Base-by-base conservation (phyloP, 2,329 filamentous ascomycete species). In the Cytospora mali region DNA sequence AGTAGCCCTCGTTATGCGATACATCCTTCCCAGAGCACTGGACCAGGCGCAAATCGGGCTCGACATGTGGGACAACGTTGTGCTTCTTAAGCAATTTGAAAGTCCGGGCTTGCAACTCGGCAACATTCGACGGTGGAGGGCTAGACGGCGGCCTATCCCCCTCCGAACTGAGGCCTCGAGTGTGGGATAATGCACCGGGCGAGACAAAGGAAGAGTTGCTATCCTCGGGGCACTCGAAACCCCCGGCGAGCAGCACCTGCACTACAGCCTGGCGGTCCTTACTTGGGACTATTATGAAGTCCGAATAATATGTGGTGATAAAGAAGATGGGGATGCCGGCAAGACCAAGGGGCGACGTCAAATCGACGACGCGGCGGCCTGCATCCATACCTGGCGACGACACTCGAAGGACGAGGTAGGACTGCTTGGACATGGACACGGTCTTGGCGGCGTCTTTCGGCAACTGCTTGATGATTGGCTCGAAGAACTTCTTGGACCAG, bases 301-400 rank as follows among this genome's bases (percentile, higher is more conserved):
- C 94, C 35, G 91, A 95, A 77, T 96, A 98, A 77, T 98, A 99
- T 33, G 93, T 97, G 4, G 94, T 97, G 74, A 97, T 96, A 83
- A 98, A 98, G 81, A 98, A 97, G 72, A 99, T 96, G 58, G 94
- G 91, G 58, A 98, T 95, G 69, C 92, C 92, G 55, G 94, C 94
- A 73, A 97, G 83, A 29, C 95, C 94, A 33, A 98, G 82, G 6
- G 94, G 95, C 58, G 89, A 93, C 9, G 93, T 97, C 66, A 99
- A 77, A 72, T 98, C 94, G 69, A 97, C 85, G 7, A 99, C 94
- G 61, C 93, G 86, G 69, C 93, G 92, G 7, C 93, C 93, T 11
- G 94, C 93, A 73, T 97, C 93, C 69, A 97, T 88, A 9, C 93
- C 93, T 69, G 93, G 90, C 66, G 91, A 93, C 66, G 92, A 92